phyloP scores from a whole-genome alignment of 768 basidiomycete species.

The Mrakia hoshinonis region DNA sequence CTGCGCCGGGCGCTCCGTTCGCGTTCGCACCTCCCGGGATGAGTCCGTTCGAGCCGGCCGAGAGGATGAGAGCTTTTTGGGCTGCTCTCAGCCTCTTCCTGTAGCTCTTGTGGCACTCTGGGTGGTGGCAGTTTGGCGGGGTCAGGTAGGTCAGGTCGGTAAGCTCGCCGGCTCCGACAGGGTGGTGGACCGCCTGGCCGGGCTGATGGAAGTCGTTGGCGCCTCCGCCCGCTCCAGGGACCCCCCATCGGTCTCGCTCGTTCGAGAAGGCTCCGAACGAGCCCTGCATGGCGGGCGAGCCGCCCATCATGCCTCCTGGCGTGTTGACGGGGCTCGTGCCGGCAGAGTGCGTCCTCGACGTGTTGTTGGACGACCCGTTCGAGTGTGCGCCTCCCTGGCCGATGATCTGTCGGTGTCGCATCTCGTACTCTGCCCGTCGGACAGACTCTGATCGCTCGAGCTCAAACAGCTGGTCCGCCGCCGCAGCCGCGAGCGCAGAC shows the following conservation, averaged over 20 bases:
- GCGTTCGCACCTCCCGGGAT: conserved; percentile 2
- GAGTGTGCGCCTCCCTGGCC: conserved; percentile 40
- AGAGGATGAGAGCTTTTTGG: conserved; percentile 34
- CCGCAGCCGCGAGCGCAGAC: conserved; percentile 47
- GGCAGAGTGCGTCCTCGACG: conserved; percentile 33
- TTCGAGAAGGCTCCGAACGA: conserved; percentile 33
- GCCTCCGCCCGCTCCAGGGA: conserved; percentile 30
- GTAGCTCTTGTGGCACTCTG: conserved; percentile 46
- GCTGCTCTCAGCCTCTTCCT: conserved; percentile 43
- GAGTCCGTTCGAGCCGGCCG: conserved; percentile 2
- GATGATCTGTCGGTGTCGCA: conserved; percentile 56
- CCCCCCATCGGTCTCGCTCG: conserved; percentile 35
- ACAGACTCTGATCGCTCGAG: conserved; percentile 78
- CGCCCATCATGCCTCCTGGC: conserved; percentile 29
- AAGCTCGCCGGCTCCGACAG: conserved; percentile 41
- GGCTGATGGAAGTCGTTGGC: conserved; percentile 40
- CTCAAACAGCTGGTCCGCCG: conserved; percentile 80
- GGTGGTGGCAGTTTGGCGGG: conserved; percentile 45
- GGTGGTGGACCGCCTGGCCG: conserved; percentile 37
- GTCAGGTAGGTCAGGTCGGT: conserved; percentile 42
- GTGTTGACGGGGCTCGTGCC: conserved; percentile 37
- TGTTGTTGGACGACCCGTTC: conserved; percentile 6
- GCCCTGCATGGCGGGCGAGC: conserved; percentile 4
- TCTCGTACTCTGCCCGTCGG: conserved; percentile 78
- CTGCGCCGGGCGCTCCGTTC: neutral